phyloP scores from a whole-genome alignment of 768 basidiomycete genomes.

The Calocera cornea region DNA sequence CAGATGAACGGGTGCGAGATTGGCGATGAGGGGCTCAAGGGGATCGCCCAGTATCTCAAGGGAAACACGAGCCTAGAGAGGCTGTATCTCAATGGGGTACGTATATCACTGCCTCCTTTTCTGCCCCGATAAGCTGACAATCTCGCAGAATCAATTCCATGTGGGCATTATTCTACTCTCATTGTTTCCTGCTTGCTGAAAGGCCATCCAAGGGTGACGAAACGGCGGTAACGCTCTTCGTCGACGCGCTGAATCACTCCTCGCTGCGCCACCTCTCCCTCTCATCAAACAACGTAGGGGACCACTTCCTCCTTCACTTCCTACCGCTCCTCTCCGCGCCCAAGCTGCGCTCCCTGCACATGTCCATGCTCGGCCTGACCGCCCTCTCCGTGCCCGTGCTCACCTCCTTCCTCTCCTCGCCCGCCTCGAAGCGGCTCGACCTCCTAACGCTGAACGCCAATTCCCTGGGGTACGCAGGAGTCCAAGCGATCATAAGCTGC shows the following conservation, averaged over 20 bases:
- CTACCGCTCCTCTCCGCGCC: constrained; percentile 38
- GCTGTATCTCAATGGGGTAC: constrained; percentile 46
- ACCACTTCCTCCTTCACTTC: constrained; percentile 37
- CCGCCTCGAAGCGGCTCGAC: constrained; percentile 34
- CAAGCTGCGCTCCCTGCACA: constrained; percentile 39
- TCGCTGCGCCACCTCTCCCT: constrained; percentile 38
- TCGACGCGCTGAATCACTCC: constrained; percentile 42
- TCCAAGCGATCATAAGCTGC: constrained; percentile 34
- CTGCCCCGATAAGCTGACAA: neutral
- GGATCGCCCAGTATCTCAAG: constrained; percentile 40
- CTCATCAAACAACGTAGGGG: constrained; percentile 36
- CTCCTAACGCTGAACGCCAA: constrained; percentile 46
- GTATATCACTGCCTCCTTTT: constrained; percentile 15
- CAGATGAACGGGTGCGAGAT: constrained; percentile 45
- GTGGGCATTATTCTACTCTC: constrained; percentile 10
- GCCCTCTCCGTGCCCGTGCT: constrained; percentile 31
- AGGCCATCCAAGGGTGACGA: constrained; percentile 32
- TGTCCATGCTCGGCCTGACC: constrained; percentile 41
- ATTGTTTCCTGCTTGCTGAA: constrained; percentile 21
- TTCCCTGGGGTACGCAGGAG: constrained; percentile 33
- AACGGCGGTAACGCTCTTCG: constrained; percentile 29
- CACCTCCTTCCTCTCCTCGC: constrained; percentile 37
- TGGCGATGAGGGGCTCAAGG: constrained; percentile 39
- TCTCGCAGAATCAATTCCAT: constrained; percentile 14
- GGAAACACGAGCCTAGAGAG: constrained; percentile 35